Percentiles rank a stretch among this genome's conserved stretches.
Conservation (phyloP, 176 grass and related monocot species). For the Alopecurus myosuroides region DNA sequence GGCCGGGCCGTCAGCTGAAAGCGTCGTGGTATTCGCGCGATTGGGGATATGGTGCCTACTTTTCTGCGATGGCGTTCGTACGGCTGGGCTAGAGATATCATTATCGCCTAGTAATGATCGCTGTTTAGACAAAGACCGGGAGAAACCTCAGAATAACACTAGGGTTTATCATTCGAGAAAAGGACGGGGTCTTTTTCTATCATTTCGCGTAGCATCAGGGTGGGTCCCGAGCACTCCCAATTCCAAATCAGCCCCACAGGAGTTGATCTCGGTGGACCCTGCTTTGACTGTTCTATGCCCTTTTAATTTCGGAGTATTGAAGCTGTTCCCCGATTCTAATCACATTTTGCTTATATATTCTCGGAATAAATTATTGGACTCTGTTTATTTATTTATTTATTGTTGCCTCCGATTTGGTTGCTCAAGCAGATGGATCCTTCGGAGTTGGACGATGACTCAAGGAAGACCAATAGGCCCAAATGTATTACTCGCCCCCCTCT, state of each 20-base stretch:
- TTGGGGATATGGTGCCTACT: not conserved
- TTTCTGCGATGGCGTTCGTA: not conserved
- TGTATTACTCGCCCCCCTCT: conserved; percentile 29
- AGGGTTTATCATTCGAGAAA: not conserved
- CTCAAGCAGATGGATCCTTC: conserved; percentile 36
- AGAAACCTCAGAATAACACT: not conserved
- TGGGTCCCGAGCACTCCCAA: conserved; percentile 7
- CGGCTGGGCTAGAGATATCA: not conserved
- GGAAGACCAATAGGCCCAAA: conserved; percentile 65
- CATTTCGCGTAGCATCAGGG: not conserved
- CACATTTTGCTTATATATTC: not conserved
- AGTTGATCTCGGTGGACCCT: not conserved
- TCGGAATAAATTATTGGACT: not conserved
- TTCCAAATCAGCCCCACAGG: not conserved
- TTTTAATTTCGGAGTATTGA: not conserved
- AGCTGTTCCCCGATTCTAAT: not conserved
- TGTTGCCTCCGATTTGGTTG: not conserved
- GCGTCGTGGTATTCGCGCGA: not conserved
- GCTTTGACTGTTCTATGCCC: not conserved
- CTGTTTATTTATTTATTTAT: not conserved
- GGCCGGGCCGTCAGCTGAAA: not conserved
- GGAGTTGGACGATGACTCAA: not conserved
- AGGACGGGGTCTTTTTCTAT: conserved; percentile 27
- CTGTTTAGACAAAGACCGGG: conserved; percentile 6
- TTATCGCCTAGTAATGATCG: not conserved